Base-by-base conservation (phyloP, 805 yeast species). In the Saturnispora dispora region DNA sequence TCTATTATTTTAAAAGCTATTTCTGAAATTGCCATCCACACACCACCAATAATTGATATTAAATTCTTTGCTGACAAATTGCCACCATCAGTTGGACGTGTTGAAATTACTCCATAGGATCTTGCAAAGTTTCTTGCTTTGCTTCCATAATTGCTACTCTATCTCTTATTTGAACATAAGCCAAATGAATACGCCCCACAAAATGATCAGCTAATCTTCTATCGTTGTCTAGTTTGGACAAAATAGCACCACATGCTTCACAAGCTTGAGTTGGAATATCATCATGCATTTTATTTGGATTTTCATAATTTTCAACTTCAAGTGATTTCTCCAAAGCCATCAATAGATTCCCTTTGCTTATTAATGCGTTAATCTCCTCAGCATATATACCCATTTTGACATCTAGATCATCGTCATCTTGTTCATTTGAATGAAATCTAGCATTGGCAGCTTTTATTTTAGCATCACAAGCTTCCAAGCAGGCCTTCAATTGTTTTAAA, bases 141-240 rank as follows among this genome's bases (percentile, higher is more conserved):
- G 53, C 56, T 37, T 61, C 66, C 57, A 76, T 56, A 27, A 68
- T 74, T 6, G 71, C 71, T 53, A 77, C 71, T 28, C 75, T 77
- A 49, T 72, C 71, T 60, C 96, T 74, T 82, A 90, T 83, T 48
- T 76, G 81, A 2, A 82, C 90, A 64, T 83, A 89, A 0, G 89
- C 91, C 56, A 86, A 63, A 69, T 90, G 97, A 53, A 87, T 79
- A 59, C 88, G 88, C 1, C 98, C 98, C 23, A 82, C 68, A 63
- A 88, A 89, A 65, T 90, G 97, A 59, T 87, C 96, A 1, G 91
- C 95, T 55, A 90, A 71, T 58, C 97, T 74, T 63, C 89, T 74
- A 63, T 90, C 97, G 53, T 85, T 87, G 64, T 90, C 98, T 51
- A 89, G 69, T 54, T 91, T 72, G 8, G 95, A 85, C 37, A 91